Base-by-base conservation (phyloP, 148 eudicot genomes). In the Salicornia ramosissima region DNA sequence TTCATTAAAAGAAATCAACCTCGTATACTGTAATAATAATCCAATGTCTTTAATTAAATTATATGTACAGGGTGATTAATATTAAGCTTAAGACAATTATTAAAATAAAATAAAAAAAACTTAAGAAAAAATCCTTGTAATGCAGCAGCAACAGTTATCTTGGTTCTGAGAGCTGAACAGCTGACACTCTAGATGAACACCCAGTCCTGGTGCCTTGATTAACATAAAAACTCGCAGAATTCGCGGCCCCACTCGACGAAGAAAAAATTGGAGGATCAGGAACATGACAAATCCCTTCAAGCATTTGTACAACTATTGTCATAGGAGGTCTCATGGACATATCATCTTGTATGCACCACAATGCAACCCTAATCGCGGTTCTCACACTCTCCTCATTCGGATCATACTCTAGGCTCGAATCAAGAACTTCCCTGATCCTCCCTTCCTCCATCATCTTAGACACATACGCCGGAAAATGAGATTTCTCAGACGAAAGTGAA, bases 271-370 rank as follows among this genome's bases (percentile, higher is more conserved):
- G 99, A 19, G 99, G 99, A 1, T 77, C 71, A 29, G 89, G 90
- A 64, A 87, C 93, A 19, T 72, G 85, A 53, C 77, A 68, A 21
- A 90, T 47, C 43, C 99, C 97, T 79, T 94, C 99, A 21, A 94
- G 97, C 99, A 94, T 94, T 62, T 94, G 99, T 18, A 90, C 97
- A 2, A 94, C 97, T 76, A 73, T 88, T 1, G 85, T 75, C 99
- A 94, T 94, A 4, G 97, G 64, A 1, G 99, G 99, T 33, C 99
- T 83, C 3, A 86, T 83, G 2, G 70, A 39, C 93, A 88, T 85
- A 33, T 94, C 99, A 65, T 90, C 99, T 40, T 94, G 99, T 64
- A 90, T 87, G 71, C 99, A 94, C 99, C 99, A 94, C 68, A 94
- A 60, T 46, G 99, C 97, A 24, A 94, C 99, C 64, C 82, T 87